These are phyloP conservation scores for Fusarium musae DNA, from an alignment of 2,329 filamentous ascomycete species.

Conservation along the genomic window DNA sequence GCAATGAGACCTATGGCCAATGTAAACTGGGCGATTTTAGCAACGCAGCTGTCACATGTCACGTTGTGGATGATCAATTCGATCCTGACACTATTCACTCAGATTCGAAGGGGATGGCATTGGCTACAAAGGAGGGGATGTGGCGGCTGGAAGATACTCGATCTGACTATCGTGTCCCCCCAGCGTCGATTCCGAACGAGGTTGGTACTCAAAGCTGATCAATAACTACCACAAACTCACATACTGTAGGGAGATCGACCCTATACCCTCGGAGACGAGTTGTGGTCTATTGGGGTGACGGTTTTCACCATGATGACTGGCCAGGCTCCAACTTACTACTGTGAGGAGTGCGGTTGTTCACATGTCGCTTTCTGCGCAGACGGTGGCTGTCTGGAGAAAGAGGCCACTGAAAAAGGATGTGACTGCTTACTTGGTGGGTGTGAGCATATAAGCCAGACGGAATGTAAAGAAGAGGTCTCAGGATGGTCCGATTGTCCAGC, in stretches of 20 bases:
- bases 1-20: slow-evolving; percentile 61
- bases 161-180: neutral
- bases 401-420: slow-evolving; percentile 27
- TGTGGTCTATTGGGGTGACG: slow-evolving; percentile 52
- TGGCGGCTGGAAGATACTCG: slow-evolving; percentile 18
- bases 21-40: slow-evolving; percentile 65
- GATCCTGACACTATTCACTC: neutral
- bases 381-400: slow-evolving; percentile 44
- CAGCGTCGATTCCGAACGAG: slow-evolving; percentile 10
- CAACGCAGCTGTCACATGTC: slow-evolving; percentile 54
- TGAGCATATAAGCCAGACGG: slow-evolving; percentile 10
- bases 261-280: slow-evolving; percentile 53
- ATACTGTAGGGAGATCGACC: slow-evolving; percentile 43
- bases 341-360: slow-evolving; percentile 39
- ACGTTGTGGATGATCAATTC: slow-evolving; percentile 32
- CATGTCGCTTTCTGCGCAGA: slow-evolving; percentile 46
- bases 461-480: slow-evolving; percentile 15
- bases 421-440: slow-evolving; percentile 40
- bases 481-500: slow-evolving; percentile 27
- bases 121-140: slow-evolving; percentile 28
- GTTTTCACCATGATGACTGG: slow-evolving; percentile 58
- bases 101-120: slow-evolving; percentile 6
- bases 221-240: neutral
- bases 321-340: slow-evolving; percentile 15
- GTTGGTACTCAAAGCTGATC: neutral